A percentile compares a stretch with the other conserved stretches of the same genome.
Conservation (phyloP, 768 basidiomycete species). For the Leucosporidium yakuticum region DNA sequence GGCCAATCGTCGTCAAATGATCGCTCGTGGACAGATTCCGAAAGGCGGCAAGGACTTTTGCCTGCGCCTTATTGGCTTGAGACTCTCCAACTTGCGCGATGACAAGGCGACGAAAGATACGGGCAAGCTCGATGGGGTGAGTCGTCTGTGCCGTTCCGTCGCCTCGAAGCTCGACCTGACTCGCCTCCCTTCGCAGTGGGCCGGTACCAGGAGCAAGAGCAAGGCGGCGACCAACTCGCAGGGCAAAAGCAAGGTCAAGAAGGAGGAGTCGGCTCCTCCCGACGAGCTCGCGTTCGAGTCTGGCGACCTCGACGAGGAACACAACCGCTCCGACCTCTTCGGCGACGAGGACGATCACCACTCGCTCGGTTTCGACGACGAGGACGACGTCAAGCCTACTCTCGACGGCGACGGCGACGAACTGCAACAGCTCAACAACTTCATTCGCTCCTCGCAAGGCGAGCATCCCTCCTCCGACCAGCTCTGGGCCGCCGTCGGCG, state of each 20-base stretch:
- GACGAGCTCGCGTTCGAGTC: background rate
- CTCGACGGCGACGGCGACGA: no score
- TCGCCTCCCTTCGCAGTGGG: background rate
- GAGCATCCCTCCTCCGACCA: background rate
- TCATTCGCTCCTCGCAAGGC: background rate
- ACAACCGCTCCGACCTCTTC: background rate
- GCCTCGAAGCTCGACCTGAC: background rate
- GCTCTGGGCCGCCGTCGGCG: background rate
- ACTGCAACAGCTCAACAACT: background rate
- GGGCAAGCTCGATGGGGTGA: constrained; percentile 12
- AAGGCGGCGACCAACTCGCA: background rate
- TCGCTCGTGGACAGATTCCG: constrained; percentile 11
- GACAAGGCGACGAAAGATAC: constrained; percentile 11
- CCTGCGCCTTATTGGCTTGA: constrained; percentile 77
- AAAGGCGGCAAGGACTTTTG: constrained; percentile 46
- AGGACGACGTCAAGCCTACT: no score
- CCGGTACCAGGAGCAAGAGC: background rate
- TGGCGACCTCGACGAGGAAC: background rate
- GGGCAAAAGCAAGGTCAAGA: background rate
- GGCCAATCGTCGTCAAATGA: constrained; percentile 44
- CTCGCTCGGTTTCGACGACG: no score
- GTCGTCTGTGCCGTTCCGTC: background rate
- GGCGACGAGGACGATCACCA: no score
- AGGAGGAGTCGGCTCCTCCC: background rate
- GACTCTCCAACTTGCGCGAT: constrained; percentile 84